phyloP scores from a whole-genome alignment of 2,329 filamentous ascomycete species.

The Colletotrichum theobromicola region DNA sequence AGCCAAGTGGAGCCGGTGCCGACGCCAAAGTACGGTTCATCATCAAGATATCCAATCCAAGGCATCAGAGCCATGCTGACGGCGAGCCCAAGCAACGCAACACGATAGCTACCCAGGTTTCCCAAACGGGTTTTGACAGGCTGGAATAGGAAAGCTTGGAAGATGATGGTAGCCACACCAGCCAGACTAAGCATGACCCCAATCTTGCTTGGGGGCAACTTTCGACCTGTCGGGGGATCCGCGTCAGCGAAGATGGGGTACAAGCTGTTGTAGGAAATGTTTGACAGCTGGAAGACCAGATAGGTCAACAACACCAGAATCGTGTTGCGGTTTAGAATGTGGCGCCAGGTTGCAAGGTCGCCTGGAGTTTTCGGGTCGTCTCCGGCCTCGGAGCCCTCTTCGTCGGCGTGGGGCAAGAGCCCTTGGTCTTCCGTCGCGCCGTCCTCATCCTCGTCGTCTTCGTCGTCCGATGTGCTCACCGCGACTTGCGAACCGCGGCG shows the following conservation, averaged over 20 bases:
- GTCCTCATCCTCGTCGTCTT: constrained; percentile 23
- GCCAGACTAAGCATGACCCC: constrained; percentile 86
- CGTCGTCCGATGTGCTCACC: constrained; percentile 28
- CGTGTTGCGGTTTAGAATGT: constrained; percentile 80
- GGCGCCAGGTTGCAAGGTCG: constrained; percentile 54
- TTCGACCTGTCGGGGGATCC: constrained; percentile 75
- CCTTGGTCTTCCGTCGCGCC: constrained; percentile 21
- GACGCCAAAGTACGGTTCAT: constrained; percentile 58
- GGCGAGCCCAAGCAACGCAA: constrained; percentile 79
- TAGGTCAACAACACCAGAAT: constrained; percentile 84
- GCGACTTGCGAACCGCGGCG: constrained; percentile 25
- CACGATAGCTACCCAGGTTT: constrained; percentile 83
- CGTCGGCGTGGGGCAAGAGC: constrained; percentile 32
- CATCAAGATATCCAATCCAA: constrained; percentile 80
- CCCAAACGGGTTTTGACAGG: constrained; percentile 79
- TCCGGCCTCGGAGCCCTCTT: constrained; percentile 51
- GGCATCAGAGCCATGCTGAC: constrained; percentile 87
- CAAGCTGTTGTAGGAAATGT: constrained; percentile 93
- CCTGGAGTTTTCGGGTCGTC: constrained; percentile 56
- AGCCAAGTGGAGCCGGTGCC: constrained; percentile 72
- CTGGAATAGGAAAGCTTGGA: constrained; percentile 87
- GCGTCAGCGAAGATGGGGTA: constrained; percentile 92
- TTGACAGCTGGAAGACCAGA: constrained; percentile 90
- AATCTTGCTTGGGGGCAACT: constrained; percentile 78
- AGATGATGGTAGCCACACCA: constrained; percentile 83